phyloP scores from a whole-genome alignment of 257 asterid species.

The Gynochthodes officinalis region DNA sequence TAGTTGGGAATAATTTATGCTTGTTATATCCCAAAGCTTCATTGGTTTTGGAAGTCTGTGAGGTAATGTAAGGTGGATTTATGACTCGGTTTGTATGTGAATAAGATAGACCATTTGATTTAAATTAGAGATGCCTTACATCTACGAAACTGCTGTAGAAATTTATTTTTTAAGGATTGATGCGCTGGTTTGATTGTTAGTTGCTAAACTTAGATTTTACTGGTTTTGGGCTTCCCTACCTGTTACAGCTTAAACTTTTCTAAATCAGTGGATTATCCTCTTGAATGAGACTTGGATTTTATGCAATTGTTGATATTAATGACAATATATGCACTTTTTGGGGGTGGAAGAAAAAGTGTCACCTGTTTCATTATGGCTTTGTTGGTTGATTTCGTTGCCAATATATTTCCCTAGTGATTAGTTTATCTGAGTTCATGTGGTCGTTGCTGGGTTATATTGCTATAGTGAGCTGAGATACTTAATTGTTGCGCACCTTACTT shows the following conservation, averaged over 20 bases:
- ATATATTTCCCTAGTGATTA: not conserved
- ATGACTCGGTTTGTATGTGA: not conserved
- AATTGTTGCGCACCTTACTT: not conserved
- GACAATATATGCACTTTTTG: not conserved
- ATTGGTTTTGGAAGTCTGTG: not conserved
- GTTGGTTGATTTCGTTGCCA: not conserved
- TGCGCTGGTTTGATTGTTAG: not conserved
- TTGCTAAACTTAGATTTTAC: not conserved
- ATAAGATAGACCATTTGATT: not conserved
- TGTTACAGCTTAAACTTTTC: not conserved
- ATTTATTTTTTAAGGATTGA: not conserved
- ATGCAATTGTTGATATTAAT: not conserved
- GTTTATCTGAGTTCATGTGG: not conserved
- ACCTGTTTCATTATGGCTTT: not conserved
- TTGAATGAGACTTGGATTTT: not conserved
- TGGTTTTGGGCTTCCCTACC: not conserved
- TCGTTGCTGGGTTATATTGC: not conserved
- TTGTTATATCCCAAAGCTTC: not conserved
- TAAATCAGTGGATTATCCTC: not conserved
- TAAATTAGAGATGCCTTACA: not conserved
- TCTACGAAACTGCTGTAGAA: not conserved
- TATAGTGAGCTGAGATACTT: not conserved
- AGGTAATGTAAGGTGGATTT: not conserved
- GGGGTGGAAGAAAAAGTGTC: not conserved
- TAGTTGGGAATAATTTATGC: not conserved